These are phyloP conservation scores for Pseudonitzschia pungens DNA, from an alignment of 108 stramenopile genomes.

Conservation along the genomic window DNA sequence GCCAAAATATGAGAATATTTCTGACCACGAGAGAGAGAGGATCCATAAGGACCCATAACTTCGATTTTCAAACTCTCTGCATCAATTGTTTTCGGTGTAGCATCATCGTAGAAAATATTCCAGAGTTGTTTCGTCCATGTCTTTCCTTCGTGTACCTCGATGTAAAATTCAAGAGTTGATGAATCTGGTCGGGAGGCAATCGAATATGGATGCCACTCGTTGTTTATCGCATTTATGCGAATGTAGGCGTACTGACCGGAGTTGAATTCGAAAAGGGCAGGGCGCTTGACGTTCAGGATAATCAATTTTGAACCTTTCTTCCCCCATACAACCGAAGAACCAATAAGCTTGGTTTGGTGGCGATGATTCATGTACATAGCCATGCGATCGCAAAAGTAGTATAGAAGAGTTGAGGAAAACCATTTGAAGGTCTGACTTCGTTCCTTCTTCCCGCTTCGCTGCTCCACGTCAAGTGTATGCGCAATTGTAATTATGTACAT, in stretches of 20 bases:
- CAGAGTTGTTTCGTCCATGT: slow-evolving; percentile 32
- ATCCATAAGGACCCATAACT: slow-evolving; percentile 53
- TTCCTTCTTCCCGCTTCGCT: slow-evolving; percentile 23
- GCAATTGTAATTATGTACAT: slow-evolving; percentile 43
- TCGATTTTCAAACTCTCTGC: slow-evolving; percentile 19
- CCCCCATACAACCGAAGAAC: slow-evolving; percentile 18
- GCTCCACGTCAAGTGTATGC: slow-evolving; percentile 44
- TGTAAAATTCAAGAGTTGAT: slow-evolving; percentile 38
- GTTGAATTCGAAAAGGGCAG: slow-evolving; percentile 37
- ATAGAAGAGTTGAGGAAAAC: slow-evolving; percentile 43
- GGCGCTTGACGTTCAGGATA: slow-evolving; percentile 35
- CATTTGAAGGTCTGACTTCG: slow-evolving; percentile 53
- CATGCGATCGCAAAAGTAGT: slow-evolving; percentile 42
- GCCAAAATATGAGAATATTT: slow-evolving; percentile 36
- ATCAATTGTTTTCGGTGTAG: neutral
- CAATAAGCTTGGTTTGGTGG: slow-evolving; percentile 23
- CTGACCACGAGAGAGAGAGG: slow-evolving; percentile 30
- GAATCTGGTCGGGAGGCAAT: slow-evolving; percentile 40
- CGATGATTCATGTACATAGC: slow-evolving; percentile 44
- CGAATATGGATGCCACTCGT: slow-evolving; percentile 41
- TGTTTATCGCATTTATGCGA: slow-evolving; percentile 26
- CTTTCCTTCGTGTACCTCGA: slow-evolving; percentile 33
- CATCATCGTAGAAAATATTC: slow-evolving; percentile 13
- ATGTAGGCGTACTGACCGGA: slow-evolving; percentile 47
- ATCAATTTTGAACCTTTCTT: slow-evolving; percentile 31